A percentile compares a stretch with the other conserved stretches of the same genome.
Conservation (phyloP, 805 yeast species). For the Lipomyces anomalus region DNA sequence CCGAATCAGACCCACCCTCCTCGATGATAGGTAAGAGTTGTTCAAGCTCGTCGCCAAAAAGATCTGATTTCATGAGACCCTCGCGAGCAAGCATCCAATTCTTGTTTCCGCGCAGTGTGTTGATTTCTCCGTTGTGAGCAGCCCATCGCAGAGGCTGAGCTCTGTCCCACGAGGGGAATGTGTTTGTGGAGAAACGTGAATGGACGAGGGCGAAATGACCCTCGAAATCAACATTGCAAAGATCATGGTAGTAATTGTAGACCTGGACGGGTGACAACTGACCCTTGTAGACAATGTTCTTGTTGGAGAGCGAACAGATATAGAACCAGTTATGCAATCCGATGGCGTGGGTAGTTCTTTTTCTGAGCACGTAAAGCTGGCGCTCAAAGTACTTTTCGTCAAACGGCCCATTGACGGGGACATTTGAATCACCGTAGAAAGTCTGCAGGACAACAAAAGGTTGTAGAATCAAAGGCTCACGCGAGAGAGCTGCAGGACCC, state of each 20-base stretch:
- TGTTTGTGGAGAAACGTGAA: slow-evolving; percentile 94
- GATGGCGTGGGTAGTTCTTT: slow-evolving; percentile 82
- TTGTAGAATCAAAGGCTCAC: slow-evolving; percentile 88
- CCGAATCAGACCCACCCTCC: slow-evolving; percentile 98
- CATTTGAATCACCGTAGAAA: slow-evolving; percentile 39
- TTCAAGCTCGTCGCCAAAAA: slow-evolving; percentile 88
- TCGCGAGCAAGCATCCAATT: slow-evolving; percentile 99
- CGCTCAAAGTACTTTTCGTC: slow-evolving; percentile 65
- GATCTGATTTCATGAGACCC: slow-evolving; percentile 84
- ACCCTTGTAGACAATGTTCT: slow-evolving; percentile 93
- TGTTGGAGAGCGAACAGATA: slow-evolving; percentile 84
- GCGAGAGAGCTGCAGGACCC: slow-evolving; percentile 89
- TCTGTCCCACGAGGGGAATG: slow-evolving; percentile 99
- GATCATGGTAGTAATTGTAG: slow-evolving; percentile 88
- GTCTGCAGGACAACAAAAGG: slow-evolving; percentile 77
- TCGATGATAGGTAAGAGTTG: slow-evolving; percentile 90
- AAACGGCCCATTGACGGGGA: slow-evolving; percentile 47
- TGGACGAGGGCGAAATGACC: slow-evolving; percentile 95
- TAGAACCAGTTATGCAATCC: slow-evolving; percentile 97
- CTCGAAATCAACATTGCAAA: slow-evolving; percentile 84
- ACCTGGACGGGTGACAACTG: slow-evolving; percentile 96
- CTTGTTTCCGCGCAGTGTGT: slow-evolving; percentile 94
- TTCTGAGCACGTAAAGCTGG: slow-evolving; percentile 77
- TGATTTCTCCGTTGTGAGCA: slow-evolving; percentile 98
- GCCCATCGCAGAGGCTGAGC: slow-evolving; percentile 97